Conservation (phyloP, 1,139 yeast species). For the Hyphopichia buzzinii region DNA sequence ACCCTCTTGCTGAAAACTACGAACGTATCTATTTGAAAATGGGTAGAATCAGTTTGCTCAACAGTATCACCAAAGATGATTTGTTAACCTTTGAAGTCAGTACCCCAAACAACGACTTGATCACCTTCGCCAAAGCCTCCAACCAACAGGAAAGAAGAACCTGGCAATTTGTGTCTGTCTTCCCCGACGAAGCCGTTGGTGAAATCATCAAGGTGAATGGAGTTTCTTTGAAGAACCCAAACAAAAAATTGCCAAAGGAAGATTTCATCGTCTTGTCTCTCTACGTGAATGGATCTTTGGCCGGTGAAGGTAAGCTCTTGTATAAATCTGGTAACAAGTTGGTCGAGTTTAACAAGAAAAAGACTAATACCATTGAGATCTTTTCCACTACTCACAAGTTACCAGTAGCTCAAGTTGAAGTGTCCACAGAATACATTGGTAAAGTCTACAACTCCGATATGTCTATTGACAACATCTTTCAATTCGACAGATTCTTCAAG, state of each 20-base stretch:
- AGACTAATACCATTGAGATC: slow-evolving; percentile 35
- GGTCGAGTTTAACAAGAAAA: slow-evolving; percentile 41
- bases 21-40: slow-evolving; percentile 61
- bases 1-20: slow-evolving; percentile 57
- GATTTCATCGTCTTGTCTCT: slow-evolving; percentile 61
- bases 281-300: slow-evolving; percentile 59
- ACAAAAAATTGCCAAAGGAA: slow-evolving; percentile 37
- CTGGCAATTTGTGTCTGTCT: slow-evolving; percentile 81
- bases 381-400: slow-evolving; percentile 30
- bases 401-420: slow-evolving; percentile 52
- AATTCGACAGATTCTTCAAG: slow-evolving; percentile 51
- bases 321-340: slow-evolving; percentile 42
- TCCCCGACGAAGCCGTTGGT: slow-evolving; percentile 72
- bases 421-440: slow-evolving; percentile 70
- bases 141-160: slow-evolving; percentile 51
- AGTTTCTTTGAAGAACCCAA: slow-evolving; percentile 36
- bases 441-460: slow-evolving; percentile 61
- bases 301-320: slow-evolving; percentile 53
- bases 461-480: slow-evolving; percentile 56
- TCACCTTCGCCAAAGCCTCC: slow-evolving; percentile 65
- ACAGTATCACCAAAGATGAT: slow-evolving; percentile 32
- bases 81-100: slow-evolving; percentile 50
- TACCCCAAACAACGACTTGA: slow-evolving; percentile 44
- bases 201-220: slow-evolving; percentile 64
- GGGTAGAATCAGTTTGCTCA: slow-evolving; percentile 47